phyloP scores from a whole-genome alignment of 225 moss, liverwort and hornwort genomes.

The Marchantia paleacea region DNA sequence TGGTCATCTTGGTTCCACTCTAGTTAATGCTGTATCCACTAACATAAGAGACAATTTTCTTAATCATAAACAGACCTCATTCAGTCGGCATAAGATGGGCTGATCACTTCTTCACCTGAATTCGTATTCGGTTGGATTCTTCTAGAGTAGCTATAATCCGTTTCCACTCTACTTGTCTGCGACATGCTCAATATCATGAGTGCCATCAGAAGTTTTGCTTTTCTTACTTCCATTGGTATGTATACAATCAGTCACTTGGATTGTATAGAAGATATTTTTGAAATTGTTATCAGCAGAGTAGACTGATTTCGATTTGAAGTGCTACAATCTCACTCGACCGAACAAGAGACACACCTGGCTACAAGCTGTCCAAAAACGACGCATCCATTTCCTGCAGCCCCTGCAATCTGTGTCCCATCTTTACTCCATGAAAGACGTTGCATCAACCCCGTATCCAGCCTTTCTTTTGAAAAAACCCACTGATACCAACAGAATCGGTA shows the following conservation, averaged over 20 bases:
- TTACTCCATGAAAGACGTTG: conserved; percentile 74
- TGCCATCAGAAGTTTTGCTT: background rate
- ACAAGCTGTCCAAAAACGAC: conserved; percentile 68
- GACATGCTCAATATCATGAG: background rate
- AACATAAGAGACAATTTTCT: background rate
- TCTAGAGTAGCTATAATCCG: conserved; percentile 51
- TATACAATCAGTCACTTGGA: too few relatives aligned
- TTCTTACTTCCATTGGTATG: background rate
- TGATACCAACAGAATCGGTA: conserved; percentile 19
- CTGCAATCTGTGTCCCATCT: conserved; percentile 83
- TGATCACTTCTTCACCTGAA: conserved; percentile 46
- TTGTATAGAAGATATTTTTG: too few relatives aligned
- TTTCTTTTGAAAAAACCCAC: conserved; percentile 71
- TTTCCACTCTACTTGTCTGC: conserved; percentile 67
- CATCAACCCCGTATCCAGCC: conserved; percentile 46
- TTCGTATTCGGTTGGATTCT: conserved; percentile 54
- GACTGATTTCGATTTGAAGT: too few relatives aligned
- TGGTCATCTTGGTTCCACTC: background rate
- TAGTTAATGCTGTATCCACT: background rate
- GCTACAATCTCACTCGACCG: background rate
- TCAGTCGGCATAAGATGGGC: background rate
- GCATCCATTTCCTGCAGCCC: conserved; percentile 46
- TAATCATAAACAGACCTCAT: background rate
- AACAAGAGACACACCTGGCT: conserved; percentile 46
- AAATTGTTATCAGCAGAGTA: too few relatives aligned